Evolutionary conservation across 306 rosid species (phyloP).

Genomic region (Cucurbita ficifolia): DNA sequence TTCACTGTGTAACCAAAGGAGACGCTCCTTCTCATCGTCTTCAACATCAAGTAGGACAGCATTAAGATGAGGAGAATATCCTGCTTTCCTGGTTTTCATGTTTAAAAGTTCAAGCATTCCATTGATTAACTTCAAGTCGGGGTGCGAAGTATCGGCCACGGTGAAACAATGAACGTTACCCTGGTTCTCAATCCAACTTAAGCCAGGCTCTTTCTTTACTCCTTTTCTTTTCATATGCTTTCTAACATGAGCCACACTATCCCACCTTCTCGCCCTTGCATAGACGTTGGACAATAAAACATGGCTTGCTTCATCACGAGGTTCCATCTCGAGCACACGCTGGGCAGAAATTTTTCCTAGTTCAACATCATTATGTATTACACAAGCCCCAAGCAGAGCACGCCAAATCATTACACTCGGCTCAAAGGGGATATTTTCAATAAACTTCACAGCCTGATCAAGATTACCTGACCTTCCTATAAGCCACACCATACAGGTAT

Average conservation of each 20-base stretch:
- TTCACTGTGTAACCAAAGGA: constrained; percentile 68
- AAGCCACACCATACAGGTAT: constrained; percentile 58
- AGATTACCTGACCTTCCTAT: constrained; percentile 52
- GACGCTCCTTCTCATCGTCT: constrained; percentile 60
- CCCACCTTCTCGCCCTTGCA: constrained; percentile 54
- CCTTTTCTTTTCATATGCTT: constrained; percentile 64
- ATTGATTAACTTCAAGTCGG: constrained; percentile 40
- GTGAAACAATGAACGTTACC: constrained; percentile 44
- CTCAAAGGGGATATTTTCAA: constrained; percentile 44
- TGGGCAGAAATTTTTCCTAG: constrained; percentile 50
- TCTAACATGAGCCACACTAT: constrained; percentile 44
- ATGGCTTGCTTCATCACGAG: constrained; percentile 63
- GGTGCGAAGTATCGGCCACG: constrained; percentile 54
- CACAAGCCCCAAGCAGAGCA: constrained; percentile 71
- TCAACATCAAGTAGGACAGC: constrained; percentile 54
- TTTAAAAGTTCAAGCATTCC: constrained; percentile 52
- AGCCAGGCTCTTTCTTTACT: constrained; percentile 76
- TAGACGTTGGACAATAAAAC: constrained; percentile 62
- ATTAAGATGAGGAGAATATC: constrained; percentile 42
- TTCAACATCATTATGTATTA: constrained; percentile 45
- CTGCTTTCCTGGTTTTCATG: constrained; percentile 41
- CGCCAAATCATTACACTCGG: constrained; percentile 84
- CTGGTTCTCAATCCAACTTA: constrained; percentile 68
- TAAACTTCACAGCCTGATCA: constrained; percentile 47
- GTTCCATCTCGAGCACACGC: constrained; percentile 51